Conservation (phyloP, 441 rosid genomes). For the Pelargonium cotyledonis region DNA sequence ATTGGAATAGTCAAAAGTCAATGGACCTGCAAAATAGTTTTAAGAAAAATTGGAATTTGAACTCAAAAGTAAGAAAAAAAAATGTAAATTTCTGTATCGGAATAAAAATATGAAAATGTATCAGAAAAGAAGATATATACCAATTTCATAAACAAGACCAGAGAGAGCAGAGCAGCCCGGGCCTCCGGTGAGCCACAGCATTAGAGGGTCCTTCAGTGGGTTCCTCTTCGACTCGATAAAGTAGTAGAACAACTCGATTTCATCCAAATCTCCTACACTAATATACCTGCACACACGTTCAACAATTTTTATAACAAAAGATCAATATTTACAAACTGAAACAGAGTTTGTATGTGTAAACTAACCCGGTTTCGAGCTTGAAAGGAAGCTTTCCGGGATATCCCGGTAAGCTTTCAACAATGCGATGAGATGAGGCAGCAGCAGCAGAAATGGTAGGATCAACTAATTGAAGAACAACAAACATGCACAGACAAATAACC, state of each 20-base stretch:
- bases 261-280: conserved; percentile 24
- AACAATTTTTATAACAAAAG: background rate
- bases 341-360: background rate
- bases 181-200: conserved; percentile 37
- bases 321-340: too few relatives aligned
- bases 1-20: conserved; percentile 10
- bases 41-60: too few relatives aligned
- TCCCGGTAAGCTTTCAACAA: conserved; percentile 19
- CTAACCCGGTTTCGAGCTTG: conserved; percentile 22
- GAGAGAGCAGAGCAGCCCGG: conserved; percentile 35
- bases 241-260: conserved; percentile 26
- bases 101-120: too few relatives aligned
- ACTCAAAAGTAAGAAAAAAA: too few relatives aligned
- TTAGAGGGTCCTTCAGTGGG: conserved; percentile 24
- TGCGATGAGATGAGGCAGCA: background rate
- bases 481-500: background rate
- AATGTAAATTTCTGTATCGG: too few relatives aligned
- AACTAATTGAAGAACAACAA: background rate
- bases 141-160: conserved; percentile 24
- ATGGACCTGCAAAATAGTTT: conserved; percentile 21
- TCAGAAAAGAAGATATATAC: background rate
- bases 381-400: conserved; percentile 24
- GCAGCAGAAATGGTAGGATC: background rate
- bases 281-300: conserved; percentile 17
- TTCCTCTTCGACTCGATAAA: conserved; percentile 30